A percentile compares a stretch with the other conserved stretches of the same genome.
Conservation (phyloP, 306 rosid genomes). For the Oxytropis ochrocephala region DNA sequence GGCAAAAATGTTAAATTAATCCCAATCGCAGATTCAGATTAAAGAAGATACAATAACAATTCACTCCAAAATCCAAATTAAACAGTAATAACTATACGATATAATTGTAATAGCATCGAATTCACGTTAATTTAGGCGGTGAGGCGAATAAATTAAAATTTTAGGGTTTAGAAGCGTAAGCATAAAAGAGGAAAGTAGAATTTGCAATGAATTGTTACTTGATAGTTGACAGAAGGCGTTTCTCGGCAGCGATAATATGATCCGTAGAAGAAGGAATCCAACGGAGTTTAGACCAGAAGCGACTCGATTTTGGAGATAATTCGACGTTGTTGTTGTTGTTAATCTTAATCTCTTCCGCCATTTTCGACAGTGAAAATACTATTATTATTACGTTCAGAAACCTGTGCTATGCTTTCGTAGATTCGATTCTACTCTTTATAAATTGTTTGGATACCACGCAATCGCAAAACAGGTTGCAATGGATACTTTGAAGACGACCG, state of each 20-base stretch:
- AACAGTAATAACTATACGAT: neutral
- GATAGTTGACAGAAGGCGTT: constrained; percentile 80
- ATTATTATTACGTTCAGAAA: constrained; percentile 22
- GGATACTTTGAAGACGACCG: neutral
- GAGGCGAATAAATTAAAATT: neutral
- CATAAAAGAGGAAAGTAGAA: neutral
- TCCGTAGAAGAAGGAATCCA: constrained; percentile 88
- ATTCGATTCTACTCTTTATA: neutral
- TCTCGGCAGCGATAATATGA: constrained; percentile 79
- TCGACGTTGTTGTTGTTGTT: constrained; percentile 27
- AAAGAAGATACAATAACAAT: neutral
- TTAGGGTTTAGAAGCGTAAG: constrained; percentile 26
- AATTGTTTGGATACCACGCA: neutral
- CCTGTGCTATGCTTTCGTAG: neutral
- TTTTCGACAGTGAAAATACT: constrained; percentile 16
- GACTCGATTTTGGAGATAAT: constrained; percentile 31
- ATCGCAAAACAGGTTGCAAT: neutral
- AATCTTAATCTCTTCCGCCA: constrained; percentile 67
- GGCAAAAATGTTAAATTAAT: neutral
- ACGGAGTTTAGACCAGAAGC: constrained; percentile 69
- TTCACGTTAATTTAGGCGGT: neutral
- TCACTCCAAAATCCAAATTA: neutral
- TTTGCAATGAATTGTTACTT: constrained; percentile 38
- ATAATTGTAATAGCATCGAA: neutral
- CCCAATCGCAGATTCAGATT: neutral